These are phyloP conservation scores for Ophiostoma pallidulum DNA, from an alignment of 2,329 filamentous ascomycete genomes.

Conservation along the genomic window DNA sequence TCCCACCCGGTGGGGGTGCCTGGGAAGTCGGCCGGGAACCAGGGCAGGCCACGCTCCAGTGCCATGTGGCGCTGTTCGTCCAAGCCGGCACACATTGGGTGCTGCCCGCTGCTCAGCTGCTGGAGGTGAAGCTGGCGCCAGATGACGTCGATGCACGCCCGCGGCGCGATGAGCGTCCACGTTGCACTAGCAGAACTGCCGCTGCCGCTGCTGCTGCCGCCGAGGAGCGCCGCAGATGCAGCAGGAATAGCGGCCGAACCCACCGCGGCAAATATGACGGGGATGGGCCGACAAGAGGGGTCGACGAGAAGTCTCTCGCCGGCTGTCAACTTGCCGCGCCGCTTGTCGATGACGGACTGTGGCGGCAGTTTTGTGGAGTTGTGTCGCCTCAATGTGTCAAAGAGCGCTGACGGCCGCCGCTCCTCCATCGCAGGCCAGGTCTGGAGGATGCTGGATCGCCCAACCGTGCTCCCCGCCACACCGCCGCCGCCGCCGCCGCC, in stretches of 20 bases:
- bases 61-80: constrained; percentile 69
- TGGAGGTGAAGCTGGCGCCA: constrained; percentile 84
- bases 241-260: not conserved
- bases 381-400: constrained; percentile 57
- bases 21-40: constrained; percentile 80
- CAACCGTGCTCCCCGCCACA: constrained; percentile 42
- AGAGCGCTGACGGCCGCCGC: constrained; percentile 46
- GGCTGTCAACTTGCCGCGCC: constrained; percentile 48
- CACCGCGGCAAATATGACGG: constrained; percentile 53
- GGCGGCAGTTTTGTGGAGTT: constrained; percentile 57
- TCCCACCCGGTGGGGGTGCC: constrained; percentile 67
- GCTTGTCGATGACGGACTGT: constrained; percentile 72
- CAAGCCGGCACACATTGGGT: constrained; percentile 68
- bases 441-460: constrained; percentile 51
- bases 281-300: constrained; percentile 63
- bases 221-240: constrained; percentile 23
- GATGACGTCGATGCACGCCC: constrained; percentile 76
- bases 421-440: constrained; percentile 19
- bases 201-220: constrained; percentile 20
- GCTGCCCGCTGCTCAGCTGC: constrained; percentile 59
- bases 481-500: no score
- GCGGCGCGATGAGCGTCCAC: constrained; percentile 81
- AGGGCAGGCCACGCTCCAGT: constrained; percentile 69
- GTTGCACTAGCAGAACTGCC: constrained; percentile 4
- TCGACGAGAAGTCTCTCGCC: constrained; percentile 52